Base-by-base conservation (phyloP, 345 rosid genomes). In the Ceriops zippeliana region DNA sequence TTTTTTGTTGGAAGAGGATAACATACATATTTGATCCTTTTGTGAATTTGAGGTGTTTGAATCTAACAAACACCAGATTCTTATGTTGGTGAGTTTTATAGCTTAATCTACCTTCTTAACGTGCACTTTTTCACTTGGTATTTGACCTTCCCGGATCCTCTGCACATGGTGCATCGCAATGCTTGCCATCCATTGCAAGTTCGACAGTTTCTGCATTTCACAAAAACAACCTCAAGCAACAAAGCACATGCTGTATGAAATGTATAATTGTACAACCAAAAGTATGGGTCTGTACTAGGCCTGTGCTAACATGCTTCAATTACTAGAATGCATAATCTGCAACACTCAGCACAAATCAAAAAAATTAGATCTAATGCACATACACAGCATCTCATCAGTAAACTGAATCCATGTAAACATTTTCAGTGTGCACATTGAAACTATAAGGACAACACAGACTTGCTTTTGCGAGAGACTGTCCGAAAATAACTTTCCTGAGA, bases 141-240 rank as follows among this genome's bases (percentile, higher is more conserved):
- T 17, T 80, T 86, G 78, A 90, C 97, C 78, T 75, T 82, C 79
- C 98, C 98, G 17, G 89, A 85, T 76, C 98, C 97, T 86, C 81
- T 83, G 82, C 98, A 93, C 97, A 86, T 89, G 51, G 88, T 83
- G 76, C 98, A 93, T 42, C 90, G 81, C 78, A 90, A 79, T 37
- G 97, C 97, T 69, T 85, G 96, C 97, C 98, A 92, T 46, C 97
- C 97, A 66, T 75, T 88, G 79, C 98, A 92, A 58, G 93, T 85
- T 28, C 73, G 78, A 77, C 96, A 90, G 72, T 90, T 80, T 86
- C 98, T 92, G 76, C 80, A 82, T 66, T 58, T 57, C 51, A 57
- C 52, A 42, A 65, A 56, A 68, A 58, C 62, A 72, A 61, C 20
- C 34, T 47, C 32, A 19, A 28, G 21, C 69, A 37, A 69, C 20